Percentiles rank a stretch among this genome's conserved stretches.
phyloP scores from a whole-genome alignment of 352 stramenopile genomes.

The Blastocystis sp. region DNA sequence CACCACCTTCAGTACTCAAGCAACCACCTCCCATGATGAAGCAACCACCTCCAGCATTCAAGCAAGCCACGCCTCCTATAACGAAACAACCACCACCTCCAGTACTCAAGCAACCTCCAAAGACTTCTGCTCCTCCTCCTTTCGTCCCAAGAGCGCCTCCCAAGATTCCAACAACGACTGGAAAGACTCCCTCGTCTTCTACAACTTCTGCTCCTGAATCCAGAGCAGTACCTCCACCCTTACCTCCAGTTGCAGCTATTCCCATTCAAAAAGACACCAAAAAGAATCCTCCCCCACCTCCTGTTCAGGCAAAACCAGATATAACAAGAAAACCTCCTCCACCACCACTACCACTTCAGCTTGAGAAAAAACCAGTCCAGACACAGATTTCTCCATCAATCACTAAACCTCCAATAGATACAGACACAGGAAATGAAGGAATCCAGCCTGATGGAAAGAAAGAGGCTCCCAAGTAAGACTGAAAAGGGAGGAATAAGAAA shows the following conservation, averaged over 20 bases:
- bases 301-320: background rate
- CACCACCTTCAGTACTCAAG: background rate
- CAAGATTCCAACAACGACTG: background rate
- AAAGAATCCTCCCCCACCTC: background rate
- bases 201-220: background rate
- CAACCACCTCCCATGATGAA: background rate
- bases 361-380: background rate
- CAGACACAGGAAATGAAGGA: background rate
- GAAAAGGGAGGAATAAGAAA: background rate
- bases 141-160: background rate
- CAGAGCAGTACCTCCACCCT: background rate
- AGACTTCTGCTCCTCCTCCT: background rate
- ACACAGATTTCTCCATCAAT: background rate
- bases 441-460: background rate
- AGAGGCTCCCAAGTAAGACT: background rate
- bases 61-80: background rate
- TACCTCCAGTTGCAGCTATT: background rate
- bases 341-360: background rate
- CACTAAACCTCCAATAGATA: background rate
- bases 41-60: background rate
- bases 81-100: background rate
- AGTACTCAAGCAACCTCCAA: background rate
- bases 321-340: background rate
- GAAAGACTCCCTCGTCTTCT: no score
- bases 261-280: background rate